A percentile compares a stretch with the other conserved stretches of the same genome.
These are phyloP conservation scores for Termitomyces titanicus DNA, from an alignment of 768 basidiomycete species.

Conservation along the genomic window DNA sequence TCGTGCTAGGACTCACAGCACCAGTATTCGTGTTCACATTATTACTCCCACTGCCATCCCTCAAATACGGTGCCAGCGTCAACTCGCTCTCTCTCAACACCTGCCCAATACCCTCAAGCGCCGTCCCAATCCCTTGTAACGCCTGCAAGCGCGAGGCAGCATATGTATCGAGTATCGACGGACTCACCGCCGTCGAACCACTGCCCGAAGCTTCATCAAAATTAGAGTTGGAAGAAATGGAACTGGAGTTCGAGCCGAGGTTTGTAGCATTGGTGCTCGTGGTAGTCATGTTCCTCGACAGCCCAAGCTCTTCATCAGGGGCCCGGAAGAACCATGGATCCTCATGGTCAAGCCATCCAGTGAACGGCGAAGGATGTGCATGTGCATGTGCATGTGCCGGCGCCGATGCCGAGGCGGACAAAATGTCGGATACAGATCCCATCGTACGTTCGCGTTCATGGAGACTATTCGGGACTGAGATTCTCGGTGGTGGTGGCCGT, in stretches of 20 bases:
- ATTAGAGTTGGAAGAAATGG: neutral
- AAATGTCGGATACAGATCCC: neutral
- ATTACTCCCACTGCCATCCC: neutral
- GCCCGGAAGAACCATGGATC: conserved; percentile 1
- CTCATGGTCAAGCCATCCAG: neutral
- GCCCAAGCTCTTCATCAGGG: neutral
- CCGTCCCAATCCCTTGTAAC: conserved; percentile 7
- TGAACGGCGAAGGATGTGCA: neutral
- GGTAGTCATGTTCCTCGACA: neutral
- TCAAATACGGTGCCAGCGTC: conserved; percentile 5
- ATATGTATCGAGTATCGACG: conserved; percentile 5
- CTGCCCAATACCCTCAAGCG: conserved; percentile 11
- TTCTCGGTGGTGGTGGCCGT: neutral
- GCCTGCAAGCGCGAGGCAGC: conserved; percentile 7
- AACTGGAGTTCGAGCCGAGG: no score
- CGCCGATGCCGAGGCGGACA: neutral
- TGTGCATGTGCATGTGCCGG: neutral
- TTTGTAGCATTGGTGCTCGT: neutral
- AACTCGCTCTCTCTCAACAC: conserved; percentile 13
- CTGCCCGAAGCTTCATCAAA: neutral
- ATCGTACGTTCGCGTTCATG: neutral
- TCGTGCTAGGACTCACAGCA: neutral
- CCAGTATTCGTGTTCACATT: neutral
- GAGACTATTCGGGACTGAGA: neutral
- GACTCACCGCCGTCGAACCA: neutral